A percentile compares a stretch with the other conserved stretches of the same genome.
Conservation (phyloP, 2,329 filamentous ascomycete species). For the Fonsecaea multimorphosa region DNA sequence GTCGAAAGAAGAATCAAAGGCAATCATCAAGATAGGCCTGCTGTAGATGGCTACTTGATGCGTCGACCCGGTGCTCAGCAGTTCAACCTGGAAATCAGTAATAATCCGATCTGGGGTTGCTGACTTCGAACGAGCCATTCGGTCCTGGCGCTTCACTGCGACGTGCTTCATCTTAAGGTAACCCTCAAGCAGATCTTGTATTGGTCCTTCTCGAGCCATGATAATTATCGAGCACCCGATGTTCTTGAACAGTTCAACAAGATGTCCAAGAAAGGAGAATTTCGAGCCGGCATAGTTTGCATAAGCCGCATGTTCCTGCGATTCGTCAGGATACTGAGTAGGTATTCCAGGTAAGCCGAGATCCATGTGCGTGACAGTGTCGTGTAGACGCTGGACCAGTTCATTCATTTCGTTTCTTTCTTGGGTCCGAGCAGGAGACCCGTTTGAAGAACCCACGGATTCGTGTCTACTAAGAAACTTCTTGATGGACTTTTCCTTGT, state of each 20-base stretch:
- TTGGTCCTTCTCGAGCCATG: slow-evolving; percentile 46
- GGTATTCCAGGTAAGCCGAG: slow-evolving; percentile 50
- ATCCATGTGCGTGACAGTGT: slow-evolving; percentile 53
- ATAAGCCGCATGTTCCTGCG: slow-evolving; percentile 51
- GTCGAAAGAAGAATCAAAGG: slow-evolving; percentile 52
- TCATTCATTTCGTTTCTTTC: slow-evolving; percentile 44
- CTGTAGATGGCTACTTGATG: slow-evolving; percentile 48
- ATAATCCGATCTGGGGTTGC: slow-evolving; percentile 16
- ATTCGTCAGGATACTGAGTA: slow-evolving; percentile 44
- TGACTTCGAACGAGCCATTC: slow-evolving; percentile 41
- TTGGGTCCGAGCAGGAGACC: slow-evolving; percentile 34
- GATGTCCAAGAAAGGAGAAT: slow-evolving; percentile 52
- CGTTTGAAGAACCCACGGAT: slow-evolving; percentile 33
- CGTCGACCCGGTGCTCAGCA: slow-evolving; percentile 45
- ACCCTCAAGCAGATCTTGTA: slow-evolving; percentile 49
- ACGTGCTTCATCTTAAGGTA: slow-evolving; percentile 53
- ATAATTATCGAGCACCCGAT: slow-evolving; percentile 50
- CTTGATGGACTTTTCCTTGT: slow-evolving; percentile 36
- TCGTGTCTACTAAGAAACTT: slow-evolving; percentile 38
- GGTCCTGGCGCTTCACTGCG: slow-evolving; percentile 32
- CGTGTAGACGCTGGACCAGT: slow-evolving; percentile 48
- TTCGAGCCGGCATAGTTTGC: slow-evolving; percentile 56
- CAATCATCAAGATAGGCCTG: slow-evolving; percentile 47
- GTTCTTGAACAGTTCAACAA: slow-evolving; percentile 46
- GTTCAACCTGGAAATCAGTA: slow-evolving; percentile 44